phyloP scores from a whole-genome alignment of 345 rosid species.

The Sapria himalayana region DNA sequence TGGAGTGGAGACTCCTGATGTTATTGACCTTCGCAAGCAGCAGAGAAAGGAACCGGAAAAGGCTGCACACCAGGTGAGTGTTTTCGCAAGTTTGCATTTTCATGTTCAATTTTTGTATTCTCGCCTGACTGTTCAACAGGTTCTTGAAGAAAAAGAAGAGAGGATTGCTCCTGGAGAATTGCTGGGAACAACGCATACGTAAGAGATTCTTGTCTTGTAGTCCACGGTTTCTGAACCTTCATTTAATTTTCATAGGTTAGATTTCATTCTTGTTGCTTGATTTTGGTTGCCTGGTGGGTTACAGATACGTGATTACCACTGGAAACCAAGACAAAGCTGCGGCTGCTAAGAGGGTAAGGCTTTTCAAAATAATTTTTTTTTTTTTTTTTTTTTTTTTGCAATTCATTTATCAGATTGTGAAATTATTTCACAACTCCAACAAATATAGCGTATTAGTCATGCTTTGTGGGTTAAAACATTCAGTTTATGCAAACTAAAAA shows the following conservation, averaged over 20 bases:
- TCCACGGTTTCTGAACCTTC: neutral
- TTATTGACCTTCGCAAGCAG: slow-evolving; percentile 95
- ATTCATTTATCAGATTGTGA: no score
- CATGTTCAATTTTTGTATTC: neutral
- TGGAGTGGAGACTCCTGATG: slow-evolving; percentile 99
- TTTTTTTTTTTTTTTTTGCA: neutral
- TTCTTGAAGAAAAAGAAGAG: slow-evolving; percentile 80
- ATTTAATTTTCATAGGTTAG: no score
- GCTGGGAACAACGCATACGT: slow-evolving; percentile 88
- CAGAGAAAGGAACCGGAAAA: slow-evolving; percentile 96
- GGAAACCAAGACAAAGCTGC: slow-evolving; percentile 73
- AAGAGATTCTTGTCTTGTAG: slow-evolving; percentile 7
- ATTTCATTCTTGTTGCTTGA: no score
- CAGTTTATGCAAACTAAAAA: no score
- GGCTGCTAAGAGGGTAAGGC: slow-evolving; percentile 80
- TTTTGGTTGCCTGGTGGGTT: no score
- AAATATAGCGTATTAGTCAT: no score
- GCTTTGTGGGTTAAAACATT: no score
- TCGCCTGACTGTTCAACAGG: slow-evolving; percentile 15
- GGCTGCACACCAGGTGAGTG: slow-evolving; percentile 71
- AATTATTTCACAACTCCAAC: no score
- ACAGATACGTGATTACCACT: slow-evolving; percentile 48
- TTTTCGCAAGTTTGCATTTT: neutral
- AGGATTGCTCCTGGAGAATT: slow-evolving; percentile 66
- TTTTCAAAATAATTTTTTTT: slow-evolving; percentile 1